phyloP scores from a whole-genome alignment of 225 moss, liverwort and hornwort genomes.

The Bryoerythrophyllum caledonicum region DNA sequence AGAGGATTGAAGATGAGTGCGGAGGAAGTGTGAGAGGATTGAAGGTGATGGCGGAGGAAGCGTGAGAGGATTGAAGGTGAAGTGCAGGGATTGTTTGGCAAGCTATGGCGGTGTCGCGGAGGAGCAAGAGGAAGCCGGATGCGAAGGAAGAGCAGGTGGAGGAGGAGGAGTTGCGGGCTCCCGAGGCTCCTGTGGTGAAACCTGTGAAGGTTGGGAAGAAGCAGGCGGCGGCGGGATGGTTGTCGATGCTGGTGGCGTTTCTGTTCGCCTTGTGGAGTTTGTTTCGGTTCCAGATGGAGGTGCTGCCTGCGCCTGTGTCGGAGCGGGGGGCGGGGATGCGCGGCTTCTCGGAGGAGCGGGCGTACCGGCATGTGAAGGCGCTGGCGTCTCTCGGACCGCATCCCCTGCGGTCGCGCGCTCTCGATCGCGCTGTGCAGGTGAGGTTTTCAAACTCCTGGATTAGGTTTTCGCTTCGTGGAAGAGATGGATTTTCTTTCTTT shows the following conservation, averaged over 20 bases:
- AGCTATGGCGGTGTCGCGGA: conserved; percentile 45
- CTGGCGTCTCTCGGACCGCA: conserved; percentile 78
- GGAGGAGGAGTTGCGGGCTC: conserved; percentile 25
- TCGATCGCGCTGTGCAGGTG: conserved; percentile 72
- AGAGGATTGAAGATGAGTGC: no score
- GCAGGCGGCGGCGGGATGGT: conserved; percentile 64
- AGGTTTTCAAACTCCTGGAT: background rate
- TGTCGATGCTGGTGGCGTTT: conserved; percentile 65
- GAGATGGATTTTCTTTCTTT: no score
- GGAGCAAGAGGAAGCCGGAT: conserved; percentile 8
- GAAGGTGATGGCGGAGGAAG: no score
- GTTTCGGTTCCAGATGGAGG: conserved; percentile 49
- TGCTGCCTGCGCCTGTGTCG: conserved; percentile 60
- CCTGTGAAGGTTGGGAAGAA: conserved; percentile 16
- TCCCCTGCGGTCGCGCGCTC: conserved; percentile 65
- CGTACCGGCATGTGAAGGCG: conserved; percentile 58
- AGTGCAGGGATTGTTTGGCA: no score
- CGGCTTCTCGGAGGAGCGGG: conserved; percentile 77
- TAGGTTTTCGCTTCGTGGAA: no score
- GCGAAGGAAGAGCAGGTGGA: conserved; percentile 11
- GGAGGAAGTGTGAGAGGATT: no score
- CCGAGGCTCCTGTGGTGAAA: background rate
- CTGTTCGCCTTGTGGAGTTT: conserved; percentile 52
- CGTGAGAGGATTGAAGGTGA: no score
- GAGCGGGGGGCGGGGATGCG: conserved; percentile 49